Percentiles rank a stretch among this genome's conserved stretches.
phyloP scores from a whole-genome alignment of 805 yeast species.

The Ogataea ganodermae region DNA sequence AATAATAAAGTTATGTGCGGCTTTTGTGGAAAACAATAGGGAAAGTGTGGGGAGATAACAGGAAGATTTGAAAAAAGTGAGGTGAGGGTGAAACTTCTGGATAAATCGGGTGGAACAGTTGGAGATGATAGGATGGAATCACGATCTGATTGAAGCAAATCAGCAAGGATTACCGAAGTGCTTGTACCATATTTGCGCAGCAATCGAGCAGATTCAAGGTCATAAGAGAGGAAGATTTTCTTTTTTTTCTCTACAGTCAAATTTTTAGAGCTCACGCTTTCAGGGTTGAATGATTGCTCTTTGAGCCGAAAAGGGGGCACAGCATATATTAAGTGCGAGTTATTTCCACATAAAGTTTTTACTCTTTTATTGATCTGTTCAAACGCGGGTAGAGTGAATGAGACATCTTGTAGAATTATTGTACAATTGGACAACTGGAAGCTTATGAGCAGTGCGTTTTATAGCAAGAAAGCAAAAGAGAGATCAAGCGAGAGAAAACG shows the following conservation, averaged over 20 bases:
- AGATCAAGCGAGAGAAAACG: not conserved
- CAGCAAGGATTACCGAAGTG: not conserved
- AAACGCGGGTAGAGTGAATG: no score
- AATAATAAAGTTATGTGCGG: not conserved
- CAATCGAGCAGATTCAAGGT: not conserved
- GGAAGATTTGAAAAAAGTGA: not conserved
- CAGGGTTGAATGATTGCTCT: conserved; percentile 5
- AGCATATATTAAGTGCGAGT: not conserved
- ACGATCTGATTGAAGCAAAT: not conserved
- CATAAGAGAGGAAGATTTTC: not conserved
- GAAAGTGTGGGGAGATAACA: conserved; percentile 9
- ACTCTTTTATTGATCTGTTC: no score
- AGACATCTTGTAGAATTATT: no score
- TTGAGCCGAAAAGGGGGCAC: not conserved
- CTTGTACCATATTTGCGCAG: not conserved
- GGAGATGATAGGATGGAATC: not conserved
- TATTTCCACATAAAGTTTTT: not conserved
- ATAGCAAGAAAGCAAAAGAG: no score
- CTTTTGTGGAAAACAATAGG: conserved; percentile 3
- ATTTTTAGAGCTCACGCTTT: conserved; percentile 1
- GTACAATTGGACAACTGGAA: no score
- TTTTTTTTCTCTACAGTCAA: not conserved
- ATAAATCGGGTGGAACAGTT: not conserved
- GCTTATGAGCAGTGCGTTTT: no score
- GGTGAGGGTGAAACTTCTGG: conserved; percentile 1